Conservation (phyloP, 2,329 filamentous ascomycete species). For the Penicillium nordicum region DNA sequence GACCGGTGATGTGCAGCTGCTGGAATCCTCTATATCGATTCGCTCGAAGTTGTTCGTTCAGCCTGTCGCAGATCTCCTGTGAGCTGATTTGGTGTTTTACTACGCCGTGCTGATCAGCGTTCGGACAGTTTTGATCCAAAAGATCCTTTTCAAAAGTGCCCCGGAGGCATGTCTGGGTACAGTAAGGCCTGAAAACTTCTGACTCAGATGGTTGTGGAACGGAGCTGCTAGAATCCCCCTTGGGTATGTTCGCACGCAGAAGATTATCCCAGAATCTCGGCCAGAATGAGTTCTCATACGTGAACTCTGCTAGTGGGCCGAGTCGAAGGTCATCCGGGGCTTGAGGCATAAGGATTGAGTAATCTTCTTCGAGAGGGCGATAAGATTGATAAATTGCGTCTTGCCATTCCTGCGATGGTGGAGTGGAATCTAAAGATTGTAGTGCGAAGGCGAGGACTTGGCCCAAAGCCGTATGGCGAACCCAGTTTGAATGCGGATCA, state of each 20-base stretch:
- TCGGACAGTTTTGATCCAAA: conserved; percentile 34
- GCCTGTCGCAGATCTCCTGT: conserved; percentile 18
- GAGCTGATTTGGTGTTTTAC: conserved; percentile 29
- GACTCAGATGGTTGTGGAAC: background rate
- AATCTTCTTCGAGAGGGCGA: background rate
- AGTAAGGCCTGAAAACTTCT: conserved; percentile 15
- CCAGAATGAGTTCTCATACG: background rate
- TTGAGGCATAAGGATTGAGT: background rate
- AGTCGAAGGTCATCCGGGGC: background rate
- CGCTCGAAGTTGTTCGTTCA: conserved; percentile 18
- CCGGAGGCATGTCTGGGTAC: conserved; percentile 21
- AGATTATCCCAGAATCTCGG: background rate
- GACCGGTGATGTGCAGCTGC: conserved; percentile 24
- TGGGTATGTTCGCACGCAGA: conserved; percentile 5
- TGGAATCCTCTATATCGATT: conserved; percentile 23
- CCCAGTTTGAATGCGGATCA: background rate
- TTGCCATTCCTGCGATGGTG: background rate
- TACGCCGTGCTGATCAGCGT: conserved; percentile 24
- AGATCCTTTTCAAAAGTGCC: conserved; percentile 18
- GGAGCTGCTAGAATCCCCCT: background rate
- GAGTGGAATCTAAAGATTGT: background rate
- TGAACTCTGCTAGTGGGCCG: background rate
- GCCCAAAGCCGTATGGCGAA: background rate
- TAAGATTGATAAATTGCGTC: background rate
- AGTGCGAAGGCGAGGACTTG: background rate